Evolutionary conservation across 805 yeast species (phyloP).

Genomic region (Sporopachydermia quercuum): DNA sequence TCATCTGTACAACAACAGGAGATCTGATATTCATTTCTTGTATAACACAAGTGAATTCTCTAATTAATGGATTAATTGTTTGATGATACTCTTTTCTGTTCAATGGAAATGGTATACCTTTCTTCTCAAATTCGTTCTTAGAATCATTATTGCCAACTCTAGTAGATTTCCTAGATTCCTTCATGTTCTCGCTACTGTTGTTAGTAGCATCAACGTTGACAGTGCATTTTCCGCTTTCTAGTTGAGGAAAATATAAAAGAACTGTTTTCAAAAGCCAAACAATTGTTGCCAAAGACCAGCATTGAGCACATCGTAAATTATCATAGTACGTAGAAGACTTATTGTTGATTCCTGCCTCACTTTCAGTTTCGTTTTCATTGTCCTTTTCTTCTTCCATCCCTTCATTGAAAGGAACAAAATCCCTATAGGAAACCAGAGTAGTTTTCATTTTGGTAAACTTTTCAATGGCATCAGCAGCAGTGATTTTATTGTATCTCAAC

Average conservation of each 20-base stretch:
- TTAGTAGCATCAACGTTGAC: too few relatives aligned
- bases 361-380: slow-evolving; percentile 15
- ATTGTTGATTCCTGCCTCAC: slow-evolving; percentile 24
- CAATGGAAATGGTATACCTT: neutral
- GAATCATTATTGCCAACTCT: too few relatives aligned
- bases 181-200: too few relatives aligned
- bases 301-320: slow-evolving; percentile 29
- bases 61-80: slow-evolving; percentile 19
- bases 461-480: slow-evolving; percentile 8
- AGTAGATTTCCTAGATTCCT: too few relatives aligned
- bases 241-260: neutral
- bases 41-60: slow-evolving; percentile 35
- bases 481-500: slow-evolving; percentile 10
- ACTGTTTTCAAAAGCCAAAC: slow-evolving; percentile 20
- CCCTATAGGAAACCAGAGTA: slow-evolving; percentile 29
- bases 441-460: slow-evolving; percentile 21
- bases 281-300: slow-evolving; percentile 33
- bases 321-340: neutral
- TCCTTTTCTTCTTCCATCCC: slow-evolving; percentile 4
- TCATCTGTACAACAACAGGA: slow-evolving; percentile 44
- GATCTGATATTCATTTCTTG: slow-evolving; percentile 28
- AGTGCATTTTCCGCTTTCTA: too few relatives aligned
- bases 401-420: slow-evolving; percentile 22
- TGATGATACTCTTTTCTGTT: slow-evolving; percentile 16
- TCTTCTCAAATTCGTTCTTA: too few relatives aligned